Conservation (phyloP, 805 yeast genomes). For the Metschnikowia aberdeeniae region DNA sequence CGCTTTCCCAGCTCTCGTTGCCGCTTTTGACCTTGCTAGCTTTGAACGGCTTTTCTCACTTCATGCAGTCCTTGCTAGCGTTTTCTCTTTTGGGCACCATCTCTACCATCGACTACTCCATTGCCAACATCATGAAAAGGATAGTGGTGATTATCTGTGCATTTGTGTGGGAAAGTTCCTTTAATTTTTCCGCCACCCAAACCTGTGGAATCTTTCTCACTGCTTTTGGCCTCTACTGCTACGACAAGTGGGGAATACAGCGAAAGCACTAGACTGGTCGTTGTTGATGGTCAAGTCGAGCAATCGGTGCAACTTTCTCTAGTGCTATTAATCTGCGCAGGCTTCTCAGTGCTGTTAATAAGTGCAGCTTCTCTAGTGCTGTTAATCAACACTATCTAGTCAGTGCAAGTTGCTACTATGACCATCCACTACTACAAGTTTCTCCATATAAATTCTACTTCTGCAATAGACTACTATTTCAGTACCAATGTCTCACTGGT, state of each 20-base stretch:
- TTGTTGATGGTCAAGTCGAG: too few species aligned
- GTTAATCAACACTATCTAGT: too few species aligned
- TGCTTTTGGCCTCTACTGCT: slow-evolving; percentile 37
- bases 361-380: too few species aligned
- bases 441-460: background rate
- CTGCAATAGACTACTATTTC: too few species aligned
- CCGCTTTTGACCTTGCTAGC: slow-evolving; percentile 38
- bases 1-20: slow-evolving; percentile 29
- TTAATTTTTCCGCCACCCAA: slow-evolving; percentile 36
- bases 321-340: too few species aligned
- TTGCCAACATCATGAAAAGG: slow-evolving; percentile 73
- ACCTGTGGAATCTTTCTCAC: slow-evolving; percentile 35
- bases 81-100: slow-evolving; percentile 70
- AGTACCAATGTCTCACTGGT: too few species aligned
- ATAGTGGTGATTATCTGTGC: slow-evolving; percentile 67
- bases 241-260: slow-evolving; percentile 38
- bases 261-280: slow-evolving; percentile 6
- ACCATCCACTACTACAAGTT: too few species aligned
- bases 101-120: slow-evolving; percentile 73
- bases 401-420: too few species aligned
- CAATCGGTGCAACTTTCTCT: too few species aligned
- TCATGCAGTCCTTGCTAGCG: slow-evolving; percentile 67
- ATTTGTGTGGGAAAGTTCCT: slow-evolving; percentile 50
- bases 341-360: too few species aligned
- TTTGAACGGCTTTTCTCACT: slow-evolving; percentile 67